Base-by-base conservation (phyloP, 257 asterid species). In the Verbascum thapsus region DNA sequence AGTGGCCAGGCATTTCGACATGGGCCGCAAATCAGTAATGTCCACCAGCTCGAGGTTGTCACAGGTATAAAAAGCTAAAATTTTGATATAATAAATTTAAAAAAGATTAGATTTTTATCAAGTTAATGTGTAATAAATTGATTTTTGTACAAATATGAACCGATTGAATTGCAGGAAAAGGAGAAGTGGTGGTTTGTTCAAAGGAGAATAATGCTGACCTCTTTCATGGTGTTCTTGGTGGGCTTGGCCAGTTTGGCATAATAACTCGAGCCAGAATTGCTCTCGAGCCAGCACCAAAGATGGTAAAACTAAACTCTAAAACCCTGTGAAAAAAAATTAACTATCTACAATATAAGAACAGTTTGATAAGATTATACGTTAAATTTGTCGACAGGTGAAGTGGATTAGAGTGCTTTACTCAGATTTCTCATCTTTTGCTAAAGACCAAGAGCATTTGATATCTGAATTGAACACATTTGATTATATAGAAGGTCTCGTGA, bases 21-120 rank as follows among this genome's bases (percentile, higher is more conserved):
- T 40, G 98, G 98, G 76, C 98, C 98, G 2, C 98, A 92, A 63
- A 92, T 89, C 78, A 89, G 87, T 54, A 92, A 92, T 43, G 97
- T 92, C 58, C 75, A 61, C 59, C 97, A 85, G 82, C 88, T 92
- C 1, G 94, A 92, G 53, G 97, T 92, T 40, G 85, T 92, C 68
- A 89, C 98, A 87, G 98, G 98, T 88, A 17, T 20, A 45, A 13
- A 22, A 26, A 42, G 5, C 35, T 19, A 59, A n/a, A 17, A 26
- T 26, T 26, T 26, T 26, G 32, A 26, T 26, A 26, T 26, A 26
- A 26, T 26, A 26, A 26, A 1, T n/a, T n/a, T n/a, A 26, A 1
- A 26, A 26, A 26, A 26, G 2, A 26, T 1, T 1, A 26, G 32
- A 26, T 5, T 5, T 1, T 1, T 1, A n/a, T n/a, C n/a, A n/a